Conservation (phyloP, 2,329 filamentous ascomycete genomes). For the Neopestalotiopsis sp. region DNA sequence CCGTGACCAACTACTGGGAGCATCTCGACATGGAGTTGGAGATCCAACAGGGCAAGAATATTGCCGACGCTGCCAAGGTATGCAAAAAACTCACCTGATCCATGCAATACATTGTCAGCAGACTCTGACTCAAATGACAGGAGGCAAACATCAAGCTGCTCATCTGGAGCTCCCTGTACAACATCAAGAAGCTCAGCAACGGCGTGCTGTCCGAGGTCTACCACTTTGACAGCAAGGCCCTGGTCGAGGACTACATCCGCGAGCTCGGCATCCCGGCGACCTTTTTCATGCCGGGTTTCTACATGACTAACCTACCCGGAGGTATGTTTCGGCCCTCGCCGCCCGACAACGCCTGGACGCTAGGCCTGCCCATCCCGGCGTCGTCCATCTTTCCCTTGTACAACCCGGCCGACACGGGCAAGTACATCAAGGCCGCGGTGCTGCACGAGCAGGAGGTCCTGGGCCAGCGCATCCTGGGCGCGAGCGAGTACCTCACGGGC, state of each 20-base stretch:
- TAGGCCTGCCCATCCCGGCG: conserved; percentile 32
- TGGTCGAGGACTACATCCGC: conserved; percentile 16
- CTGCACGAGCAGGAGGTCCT: conserved; percentile 41
- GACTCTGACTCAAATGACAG: conserved; percentile 26
- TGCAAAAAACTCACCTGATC: not conserved
- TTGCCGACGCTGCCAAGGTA: conserved; percentile 51
- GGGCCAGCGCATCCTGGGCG: conserved; percentile 48
- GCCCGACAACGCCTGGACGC: conserved; percentile 36
- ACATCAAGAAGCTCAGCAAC: conserved; percentile 39
- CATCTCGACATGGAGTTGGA: conserved; percentile 44
- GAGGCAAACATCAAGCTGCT: conserved; percentile 47
- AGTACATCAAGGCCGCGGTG: conserved; percentile 38
- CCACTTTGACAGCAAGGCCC: conserved; percentile 34
- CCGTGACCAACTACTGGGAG: conserved; percentile 58
- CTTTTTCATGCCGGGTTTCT: conserved; percentile 54
- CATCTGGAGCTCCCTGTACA: conserved; percentile 48
- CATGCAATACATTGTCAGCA: no score
- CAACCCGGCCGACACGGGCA: conserved; percentile 37
- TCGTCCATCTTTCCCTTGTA: conserved; percentile 36
- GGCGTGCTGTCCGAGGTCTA: conserved; percentile 46
- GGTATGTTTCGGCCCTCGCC: conserved; percentile 30
- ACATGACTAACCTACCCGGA: conserved; percentile 54
- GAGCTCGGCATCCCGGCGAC: conserved; percentile 47
- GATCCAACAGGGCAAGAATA: conserved; percentile 50
- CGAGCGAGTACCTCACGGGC: conserved; percentile 46